A percentile compares a stretch with the other conserved stretches of the same genome.
Conservation (phyloP, 768 basidiomycete genomes). For the Lactarius psammicola region DNA sequence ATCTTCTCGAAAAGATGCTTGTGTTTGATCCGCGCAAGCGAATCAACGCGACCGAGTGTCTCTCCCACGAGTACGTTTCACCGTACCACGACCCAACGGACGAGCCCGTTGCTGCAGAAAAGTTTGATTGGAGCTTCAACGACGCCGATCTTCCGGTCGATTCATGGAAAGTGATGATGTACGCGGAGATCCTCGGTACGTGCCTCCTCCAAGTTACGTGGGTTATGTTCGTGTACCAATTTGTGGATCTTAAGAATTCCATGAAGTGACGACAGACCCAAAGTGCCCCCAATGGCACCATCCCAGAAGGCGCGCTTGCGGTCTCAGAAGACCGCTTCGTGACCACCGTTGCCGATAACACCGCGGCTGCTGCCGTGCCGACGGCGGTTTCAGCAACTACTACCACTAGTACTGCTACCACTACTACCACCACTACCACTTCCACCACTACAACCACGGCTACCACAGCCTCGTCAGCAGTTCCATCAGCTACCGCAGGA, state of each 20-base stretch:
- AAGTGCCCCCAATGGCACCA: conserved; percentile 36
- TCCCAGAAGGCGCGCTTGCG: conserved; percentile 66
- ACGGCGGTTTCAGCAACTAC: neutral
- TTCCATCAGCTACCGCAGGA: neutral
- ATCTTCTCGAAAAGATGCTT: conserved; percentile 97
- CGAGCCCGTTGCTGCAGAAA: conserved; percentile 89
- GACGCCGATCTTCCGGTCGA: conserved; percentile 98
- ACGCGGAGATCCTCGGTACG: conserved; percentile 93
- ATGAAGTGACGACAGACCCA: conserved; percentile 63
- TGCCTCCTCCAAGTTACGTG: conserved; percentile 11
- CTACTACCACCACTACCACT: neutral
- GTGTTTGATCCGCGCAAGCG: conserved; percentile 98
- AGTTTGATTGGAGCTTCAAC: conserved; percentile 99
- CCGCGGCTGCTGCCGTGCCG: neutral
- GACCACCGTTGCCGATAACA: neutral
- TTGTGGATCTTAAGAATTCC: conserved; percentile 58
- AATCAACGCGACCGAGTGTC: conserved; percentile 89
- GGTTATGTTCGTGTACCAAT: neutral
- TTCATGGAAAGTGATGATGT: conserved; percentile 99
- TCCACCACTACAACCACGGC: neutral
- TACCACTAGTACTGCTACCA: neutral
- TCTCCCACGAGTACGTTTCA: conserved; percentile 89
- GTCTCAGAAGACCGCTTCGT: conserved; percentile 49
- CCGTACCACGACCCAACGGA: conserved; percentile 99
- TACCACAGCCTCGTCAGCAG: neutral